Percentiles rank a stretch among this genome's conserved stretches.
phyloP scores from a whole-genome alignment of 257 asterid species.

The Solanum appendiculatum region DNA sequence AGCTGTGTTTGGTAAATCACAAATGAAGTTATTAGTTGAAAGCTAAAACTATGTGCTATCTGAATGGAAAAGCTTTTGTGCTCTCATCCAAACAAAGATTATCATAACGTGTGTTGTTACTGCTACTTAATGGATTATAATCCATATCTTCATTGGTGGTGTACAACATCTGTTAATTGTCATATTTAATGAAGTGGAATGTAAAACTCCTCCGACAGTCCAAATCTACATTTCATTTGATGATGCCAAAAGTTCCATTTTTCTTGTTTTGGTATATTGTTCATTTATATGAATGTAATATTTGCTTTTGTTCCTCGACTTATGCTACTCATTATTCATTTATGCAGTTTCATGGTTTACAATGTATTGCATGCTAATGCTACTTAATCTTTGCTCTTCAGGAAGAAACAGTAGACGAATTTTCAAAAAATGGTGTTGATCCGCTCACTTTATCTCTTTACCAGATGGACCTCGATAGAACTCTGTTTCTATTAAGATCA shows the following conservation, averaged over 20 bases:
- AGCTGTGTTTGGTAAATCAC: neutral
- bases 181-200: neutral
- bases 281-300: neutral
- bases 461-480: conserved; percentile 91
- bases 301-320: neutral
- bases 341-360: neutral
- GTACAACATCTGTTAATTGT: neutral
- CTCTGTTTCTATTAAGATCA: conserved; percentile 69
- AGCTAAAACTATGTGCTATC: neutral
- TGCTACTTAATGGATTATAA: neutral
- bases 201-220: neutral
- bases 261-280: neutral
- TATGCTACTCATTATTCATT: neutral
- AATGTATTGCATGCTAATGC: neutral
- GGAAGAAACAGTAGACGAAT: conserved; percentile 75
- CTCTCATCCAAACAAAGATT: neutral
- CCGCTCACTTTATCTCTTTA: conserved; percentile 80
- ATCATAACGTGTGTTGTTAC: neutral
- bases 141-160: neutral
- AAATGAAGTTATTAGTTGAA: neutral
- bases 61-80: neutral
- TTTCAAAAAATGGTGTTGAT: conserved; percentile 45
- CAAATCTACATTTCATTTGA: neutral
- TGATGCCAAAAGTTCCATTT: neutral
- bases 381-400: conserved; percentile 8